Evolutionary conservation across 495 filamentous ascomycete species (phyloP).

Genomic region (Penicillium crystallinum): DNA sequence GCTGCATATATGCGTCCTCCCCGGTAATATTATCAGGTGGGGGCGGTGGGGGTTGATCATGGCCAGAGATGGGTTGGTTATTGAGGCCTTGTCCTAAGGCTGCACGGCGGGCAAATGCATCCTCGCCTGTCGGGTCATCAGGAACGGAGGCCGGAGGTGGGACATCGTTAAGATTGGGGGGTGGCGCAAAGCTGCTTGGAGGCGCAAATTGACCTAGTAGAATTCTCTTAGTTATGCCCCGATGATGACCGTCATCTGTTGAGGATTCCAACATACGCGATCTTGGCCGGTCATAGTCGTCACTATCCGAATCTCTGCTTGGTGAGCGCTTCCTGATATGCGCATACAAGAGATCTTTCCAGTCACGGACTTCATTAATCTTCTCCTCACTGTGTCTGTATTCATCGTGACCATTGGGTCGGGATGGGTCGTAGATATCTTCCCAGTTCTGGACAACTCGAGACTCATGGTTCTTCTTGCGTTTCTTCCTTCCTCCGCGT

Average conservation of each 20-base stretch:
- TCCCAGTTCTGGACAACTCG: conserved; percentile 74
- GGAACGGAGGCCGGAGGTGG: conserved; percentile 37
- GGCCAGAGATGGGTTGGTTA: background rate
- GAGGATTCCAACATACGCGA: conserved; percentile 41
- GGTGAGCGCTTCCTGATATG: conserved; percentile 54
- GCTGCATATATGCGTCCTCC: conserved; percentile 64
- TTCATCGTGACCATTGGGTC: conserved; percentile 82
- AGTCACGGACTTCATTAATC: conserved; percentile 72
- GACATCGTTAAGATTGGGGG: conserved; percentile 46
- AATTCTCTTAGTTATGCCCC: conserved; percentile 1
- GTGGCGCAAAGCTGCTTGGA: conserved; percentile 69
- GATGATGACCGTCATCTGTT: background rate
- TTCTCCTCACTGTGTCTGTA: conserved; percentile 84
- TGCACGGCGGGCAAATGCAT: conserved; percentile 63
- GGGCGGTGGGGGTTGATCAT: conserved; percentile 14
- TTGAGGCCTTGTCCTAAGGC: conserved; percentile 33
- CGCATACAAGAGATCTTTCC: conserved; percentile 80
- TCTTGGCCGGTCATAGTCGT: conserved; percentile 47
- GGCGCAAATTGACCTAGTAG: conserved; percentile 64
- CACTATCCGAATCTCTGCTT: conserved; percentile 54
- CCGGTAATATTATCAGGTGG: conserved; percentile 51
- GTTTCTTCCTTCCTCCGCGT: conserved; percentile 80
- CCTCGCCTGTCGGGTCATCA: conserved; percentile 61
- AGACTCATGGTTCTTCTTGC: conserved; percentile 71
- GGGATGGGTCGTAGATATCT: conserved; percentile 81